Evolutionary conservation across 73 alveolate species (phyloP), one percentile per base, ranked within the genome.

Genomic region (Tetrahymena borealis): DNA sequence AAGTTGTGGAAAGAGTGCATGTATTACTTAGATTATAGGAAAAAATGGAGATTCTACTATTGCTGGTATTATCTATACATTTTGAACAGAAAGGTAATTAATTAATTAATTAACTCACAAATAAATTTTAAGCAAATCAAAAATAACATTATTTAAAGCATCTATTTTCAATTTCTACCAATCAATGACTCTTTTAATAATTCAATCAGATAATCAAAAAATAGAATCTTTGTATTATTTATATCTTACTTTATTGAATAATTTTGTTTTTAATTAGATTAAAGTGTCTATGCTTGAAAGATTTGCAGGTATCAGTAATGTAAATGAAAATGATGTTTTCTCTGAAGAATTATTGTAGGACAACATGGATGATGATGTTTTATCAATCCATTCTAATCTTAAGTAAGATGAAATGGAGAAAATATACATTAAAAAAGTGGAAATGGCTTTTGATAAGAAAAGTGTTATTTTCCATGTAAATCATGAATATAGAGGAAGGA

Each of bases 11-110:
- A 79, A 5, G 28, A 39, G 24, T 79, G 78, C 28, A 93, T 85
- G 37, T 78, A 85, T 15, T 93, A 93, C 37, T 41, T 93, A 18
- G 95, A 93, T 11, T 79, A 85, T 38, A 93, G 91, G 35, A 93
- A 93, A 91, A 93, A 93, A 33, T 93, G 95, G 95, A 93, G 91
- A 93, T 93, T 93, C 38, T 93, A 93, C 39, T 93, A 93, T 85
- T 91, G 93, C 4, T 93, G 95, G 95, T 93, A 79, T 41, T 79
- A 91, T 32, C 37, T 85, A 28, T 93, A 93, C 91, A 93, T 93
- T n/a, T 39, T 93, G 35, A 93, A 93, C 78, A 93, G 79, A 38
- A 93, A 93, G 37, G 90, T 93, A 32, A 79, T 79, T 20, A 79
- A 38, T 90, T 39, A 92, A 79, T 60, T n/a, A 20, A 6, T 60